phyloP scores from a whole-genome alignment of 305 asterid genomes.

The Salvia sclarea region DNA sequence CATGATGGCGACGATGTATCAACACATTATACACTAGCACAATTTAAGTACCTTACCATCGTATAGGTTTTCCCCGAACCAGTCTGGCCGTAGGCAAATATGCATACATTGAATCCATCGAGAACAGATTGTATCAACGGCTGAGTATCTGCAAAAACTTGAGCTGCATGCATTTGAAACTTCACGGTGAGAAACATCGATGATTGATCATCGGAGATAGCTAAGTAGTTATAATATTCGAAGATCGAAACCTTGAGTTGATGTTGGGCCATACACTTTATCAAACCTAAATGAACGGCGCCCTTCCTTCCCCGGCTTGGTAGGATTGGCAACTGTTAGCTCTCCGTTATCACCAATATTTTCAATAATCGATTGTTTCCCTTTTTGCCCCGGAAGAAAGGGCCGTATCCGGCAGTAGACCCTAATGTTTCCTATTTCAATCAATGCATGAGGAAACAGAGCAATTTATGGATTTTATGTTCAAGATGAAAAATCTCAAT shows the following conservation, averaged over 20 bases:
- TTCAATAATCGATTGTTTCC: slow-evolving; percentile 68
- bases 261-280: slow-evolving; percentile 66
- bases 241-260: slow-evolving; percentile 73
- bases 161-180: slow-evolving; percentile 48
- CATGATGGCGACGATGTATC: slow-evolving; percentile 24
- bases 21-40: not conserved
- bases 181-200: too few species aligned
- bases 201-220: too few species aligned
- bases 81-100: slow-evolving; percentile 95
- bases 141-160: slow-evolving; percentile 76
- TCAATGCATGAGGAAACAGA: slow-evolving; percentile 26
- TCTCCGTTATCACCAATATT: slow-evolving; percentile 84
- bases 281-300: slow-evolving; percentile 80
- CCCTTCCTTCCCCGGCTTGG: slow-evolving; percentile 87
- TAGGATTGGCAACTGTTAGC: slow-evolving; percentile 63
- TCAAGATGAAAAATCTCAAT: slow-evolving; percentile 20
- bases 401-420: slow-evolving; percentile 93
- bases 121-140: slow-evolving; percentile 86
- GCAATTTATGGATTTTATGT: not conserved
- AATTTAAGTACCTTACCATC: slow-evolving; percentile 53
- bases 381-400: slow-evolving; percentile 71
- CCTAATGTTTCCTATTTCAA: slow-evolving; percentile 78
- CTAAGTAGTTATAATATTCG: too few species aligned
- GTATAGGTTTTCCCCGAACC: slow-evolving; percentile 96
- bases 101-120: slow-evolving; percentile 92